phyloP scores from a whole-genome alignment of 805 yeast species.

The Candida broadrunensis region DNA sequence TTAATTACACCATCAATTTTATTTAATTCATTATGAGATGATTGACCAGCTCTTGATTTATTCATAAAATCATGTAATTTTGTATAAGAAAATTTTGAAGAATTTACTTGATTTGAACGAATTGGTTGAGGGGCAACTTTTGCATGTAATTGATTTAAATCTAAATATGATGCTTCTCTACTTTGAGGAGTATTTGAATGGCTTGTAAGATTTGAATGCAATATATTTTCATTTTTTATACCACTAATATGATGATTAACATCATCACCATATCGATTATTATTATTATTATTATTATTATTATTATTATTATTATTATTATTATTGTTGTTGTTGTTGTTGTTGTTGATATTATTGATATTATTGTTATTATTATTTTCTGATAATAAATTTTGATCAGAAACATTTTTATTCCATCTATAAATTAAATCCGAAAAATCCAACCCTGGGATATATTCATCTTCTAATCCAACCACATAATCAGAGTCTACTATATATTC shows the following conservation, averaged over 20 bases:
- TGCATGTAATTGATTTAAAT: slow-evolving; percentile 41
- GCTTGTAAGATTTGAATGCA: slow-evolving; percentile 13
- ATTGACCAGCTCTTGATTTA: slow-evolving; percentile 13
- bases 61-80: slow-evolving; percentile 22
- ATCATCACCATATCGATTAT: neutral
- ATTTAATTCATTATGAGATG: no score
- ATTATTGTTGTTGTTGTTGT: slow-evolving; percentile 1
- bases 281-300: neutral
- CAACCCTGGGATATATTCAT: slow-evolving; percentile 74
- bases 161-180: slow-evolving; percentile 36
- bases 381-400: slow-evolving; percentile 12
- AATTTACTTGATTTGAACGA: slow-evolving; percentile 6
- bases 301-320: neutral
- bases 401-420: slow-evolving; percentile 41
- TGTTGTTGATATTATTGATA: slow-evolving; percentile 2
- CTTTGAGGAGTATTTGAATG: slow-evolving; percentile 24
- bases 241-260: neutral
- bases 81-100: slow-evolving; percentile 13
- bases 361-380: neutral
- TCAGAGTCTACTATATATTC: slow-evolving; percentile 2
- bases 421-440: slow-evolving; percentile 49
- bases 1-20: neutral
- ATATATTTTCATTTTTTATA: neutral
- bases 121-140: slow-evolving; percentile 44
- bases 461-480: slow-evolving; percentile 52